Base-by-base conservation (phyloP, 768 basidiomycete species). In the Leccinum subgranulosum region DNA sequence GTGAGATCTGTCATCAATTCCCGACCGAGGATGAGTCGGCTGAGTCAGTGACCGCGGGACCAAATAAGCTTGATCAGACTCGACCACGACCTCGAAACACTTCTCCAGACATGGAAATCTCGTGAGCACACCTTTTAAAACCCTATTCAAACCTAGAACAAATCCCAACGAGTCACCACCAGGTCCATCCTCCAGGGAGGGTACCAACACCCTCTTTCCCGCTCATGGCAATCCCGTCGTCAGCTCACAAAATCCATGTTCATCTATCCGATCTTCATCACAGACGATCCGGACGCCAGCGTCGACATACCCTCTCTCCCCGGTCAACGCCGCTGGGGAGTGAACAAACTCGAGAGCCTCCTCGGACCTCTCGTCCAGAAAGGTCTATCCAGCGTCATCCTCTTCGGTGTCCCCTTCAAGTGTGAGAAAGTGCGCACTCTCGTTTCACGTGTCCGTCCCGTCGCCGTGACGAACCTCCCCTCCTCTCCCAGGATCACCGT, bases 241-340 rank as follows among this genome's bases (percentile, higher is more conserved):
- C 80, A 83, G 57, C 83, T 95, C 67, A 86, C 87, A 25, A 95
- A 93, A 71, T 83, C 84, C 62, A 97, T 98, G 94, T 82, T 99
- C 74, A 98, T 98, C 91, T 99, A 98, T 73, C 97, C 97, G 7
- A 94, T 99, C 67, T 98, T 99, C 72, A 90, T 98, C 66, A 94
- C 94, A 17, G 96, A 98, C 73, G 93, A 98, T 58, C 87, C 93
- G 2, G 81, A 94, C 58, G 92, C 93, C 7, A 82, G 84, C 70
- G 86, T 87, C 51, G 80, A 83, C 58, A 94, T 98, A 62, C 67
- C 81, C 0, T 79, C 84, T 21, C 77, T 98, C 9, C 95, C 94
- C 6, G 91, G 88, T 6, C 95, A 98, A 70, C 83, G 87, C 53
- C 76, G 94, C 49, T 98, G 97, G 97, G 97, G 97, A 10, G 76